phyloP scores from a whole-genome alignment of 2,329 filamentous ascomycete species.

The Lachnellula hyalina region DNA sequence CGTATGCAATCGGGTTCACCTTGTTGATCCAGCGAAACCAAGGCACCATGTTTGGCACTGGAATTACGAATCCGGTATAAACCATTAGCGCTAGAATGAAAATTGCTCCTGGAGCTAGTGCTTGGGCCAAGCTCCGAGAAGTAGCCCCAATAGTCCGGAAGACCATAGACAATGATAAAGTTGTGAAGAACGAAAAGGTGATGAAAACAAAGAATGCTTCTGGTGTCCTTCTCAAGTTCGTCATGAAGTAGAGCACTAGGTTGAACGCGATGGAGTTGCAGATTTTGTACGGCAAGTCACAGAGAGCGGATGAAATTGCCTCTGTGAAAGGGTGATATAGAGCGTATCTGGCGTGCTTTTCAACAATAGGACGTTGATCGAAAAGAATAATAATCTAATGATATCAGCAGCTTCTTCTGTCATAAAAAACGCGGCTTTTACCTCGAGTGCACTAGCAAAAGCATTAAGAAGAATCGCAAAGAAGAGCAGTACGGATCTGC shows the following conservation, averaged over 20 bases:
- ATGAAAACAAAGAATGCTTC: slow-evolving; percentile 80
- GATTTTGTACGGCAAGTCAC: slow-evolving; percentile 79
- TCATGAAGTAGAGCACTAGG: slow-evolving; percentile 78
- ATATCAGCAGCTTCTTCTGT: no score
- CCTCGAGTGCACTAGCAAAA: slow-evolving; percentile 53
- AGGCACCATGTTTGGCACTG: slow-evolving; percentile 57
- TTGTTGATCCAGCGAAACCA: slow-evolving; percentile 84
- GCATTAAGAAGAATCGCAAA: slow-evolving; percentile 63
- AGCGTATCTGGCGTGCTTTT: slow-evolving; percentile 82
- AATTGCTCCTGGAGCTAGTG: slow-evolving; percentile 54
- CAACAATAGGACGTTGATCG: slow-evolving; percentile 41
- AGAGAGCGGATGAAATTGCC: slow-evolving; percentile 78
- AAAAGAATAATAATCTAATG: slow-evolving; percentile 56
- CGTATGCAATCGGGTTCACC: slow-evolving; percentile 55
- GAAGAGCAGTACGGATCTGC: slow-evolving; percentile 58
- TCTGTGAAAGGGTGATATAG: slow-evolving; percentile 90
- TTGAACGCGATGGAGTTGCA: slow-evolving; percentile 72
- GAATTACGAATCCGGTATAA: slow-evolving; percentile 37
- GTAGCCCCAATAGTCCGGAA: slow-evolving; percentile 74
- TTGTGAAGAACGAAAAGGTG: slow-evolving; percentile 16
- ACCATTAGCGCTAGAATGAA: slow-evolving; percentile 32
- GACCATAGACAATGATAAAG: slow-evolving; percentile 66
- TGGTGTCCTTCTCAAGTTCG: slow-evolving; percentile 58
- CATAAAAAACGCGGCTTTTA: slow-evolving; percentile 10
- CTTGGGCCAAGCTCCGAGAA: slow-evolving; percentile 63